Evolutionary conservation across 1,284 basidiomycete genomes (phyloP).

Genomic region (Schizophyllum commune): DNA sequence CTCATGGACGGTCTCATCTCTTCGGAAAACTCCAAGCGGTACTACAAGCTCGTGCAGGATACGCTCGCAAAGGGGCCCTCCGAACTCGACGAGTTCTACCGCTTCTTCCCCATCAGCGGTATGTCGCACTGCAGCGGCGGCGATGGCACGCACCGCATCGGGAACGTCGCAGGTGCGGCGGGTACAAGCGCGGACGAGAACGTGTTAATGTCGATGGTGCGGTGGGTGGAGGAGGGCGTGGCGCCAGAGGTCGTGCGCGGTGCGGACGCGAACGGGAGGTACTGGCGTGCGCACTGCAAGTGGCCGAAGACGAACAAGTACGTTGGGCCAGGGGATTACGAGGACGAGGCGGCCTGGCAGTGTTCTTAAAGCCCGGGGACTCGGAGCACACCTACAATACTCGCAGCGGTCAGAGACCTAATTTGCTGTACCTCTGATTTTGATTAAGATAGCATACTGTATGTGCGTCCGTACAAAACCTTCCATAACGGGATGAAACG

Average conservation of each 20-base stretch:
- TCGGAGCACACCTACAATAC: too few relatives aligned
- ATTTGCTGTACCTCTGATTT: too few relatives aligned
- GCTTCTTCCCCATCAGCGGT: constrained; percentile 10
- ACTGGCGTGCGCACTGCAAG: constrained; percentile 7
- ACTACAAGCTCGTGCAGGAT: constrained; percentile 10
- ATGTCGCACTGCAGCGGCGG: constrained; percentile 13
- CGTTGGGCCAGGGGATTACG: background rate
- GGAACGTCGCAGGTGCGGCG: background rate
- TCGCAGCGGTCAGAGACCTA: too few relatives aligned
- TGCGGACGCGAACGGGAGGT: background rate
- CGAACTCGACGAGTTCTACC: constrained; percentile 9
- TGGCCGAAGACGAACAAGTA: constrained; percentile 7
- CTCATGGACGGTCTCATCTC: constrained; percentile 7
- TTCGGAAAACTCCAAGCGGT: constrained; percentile 12
- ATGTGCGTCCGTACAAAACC: too few relatives aligned
- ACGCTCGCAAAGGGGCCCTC: constrained; percentile 8
- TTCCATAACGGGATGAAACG: too few relatives aligned
- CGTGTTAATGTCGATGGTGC: constrained; percentile 9
- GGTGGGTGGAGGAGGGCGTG: constrained; percentile 11
- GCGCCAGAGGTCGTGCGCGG: constrained; percentile 10
- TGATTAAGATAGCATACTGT: too few relatives aligned
- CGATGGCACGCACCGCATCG: constrained; percentile 11
- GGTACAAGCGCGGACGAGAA: constrained; percentile 6
- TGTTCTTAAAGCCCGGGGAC: background rate
- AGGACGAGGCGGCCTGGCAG: background rate